A percentile compares a stretch with the other conserved stretches of the same genome.
Evolutionary conservation across 768 basidiomycete genomes (phyloP).

Genomic region (Suillus subaureus): DNA sequence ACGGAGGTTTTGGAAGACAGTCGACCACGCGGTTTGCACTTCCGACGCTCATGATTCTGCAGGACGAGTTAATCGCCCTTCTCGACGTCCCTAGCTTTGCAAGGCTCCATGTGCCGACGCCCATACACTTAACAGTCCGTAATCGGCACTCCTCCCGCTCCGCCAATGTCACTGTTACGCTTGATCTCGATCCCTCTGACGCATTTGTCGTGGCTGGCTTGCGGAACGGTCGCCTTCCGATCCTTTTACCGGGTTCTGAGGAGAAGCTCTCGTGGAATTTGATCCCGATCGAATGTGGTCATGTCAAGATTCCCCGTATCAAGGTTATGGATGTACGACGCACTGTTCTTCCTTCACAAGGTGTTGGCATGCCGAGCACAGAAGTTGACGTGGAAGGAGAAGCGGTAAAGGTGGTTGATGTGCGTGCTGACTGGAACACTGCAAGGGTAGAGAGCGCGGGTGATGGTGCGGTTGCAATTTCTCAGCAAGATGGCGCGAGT

Average conservation of each 20-base stretch:
- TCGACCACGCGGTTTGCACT: slow-evolving; percentile 56
- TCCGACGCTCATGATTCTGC: slow-evolving; percentile 63
- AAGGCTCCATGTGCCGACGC: slow-evolving; percentile 61
- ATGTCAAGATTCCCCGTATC: slow-evolving; percentile 61
- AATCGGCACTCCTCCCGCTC: slow-evolving; percentile 66
- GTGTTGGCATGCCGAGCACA: slow-evolving; percentile 24
- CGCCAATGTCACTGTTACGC: slow-evolving; percentile 68
- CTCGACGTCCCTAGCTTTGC: slow-evolving; percentile 64
- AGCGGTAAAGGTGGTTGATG: slow-evolving; percentile 54
- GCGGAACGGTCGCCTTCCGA: slow-evolving; percentile 63
- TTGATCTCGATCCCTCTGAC: slow-evolving; percentile 70
- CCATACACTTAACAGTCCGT: slow-evolving; percentile 60
- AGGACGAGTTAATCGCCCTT: slow-evolving; percentile 65
- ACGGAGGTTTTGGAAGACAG: slow-evolving; percentile 45
- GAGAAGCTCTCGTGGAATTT: slow-evolving; percentile 67
- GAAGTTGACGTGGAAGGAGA: slow-evolving; percentile 46
- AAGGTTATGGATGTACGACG: slow-evolving; percentile 57
- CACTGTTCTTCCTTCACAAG: slow-evolving; percentile 30
- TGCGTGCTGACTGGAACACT: slow-evolving; percentile 42
- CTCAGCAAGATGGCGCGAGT: slow-evolving; percentile 4
- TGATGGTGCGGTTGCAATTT: slow-evolving; percentile 12
- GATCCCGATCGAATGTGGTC: slow-evolving; percentile 76
- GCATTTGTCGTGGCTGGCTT: slow-evolving; percentile 84
- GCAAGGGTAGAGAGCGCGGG: slow-evolving; percentile 14
- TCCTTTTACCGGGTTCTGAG: slow-evolving; percentile 75